Percentiles rank a stretch among this genome's conserved stretches.
These are phyloP conservation scores for Kondoa subrosea DNA, from an alignment of 768 basidiomycete species.

Conservation along the genomic window DNA sequence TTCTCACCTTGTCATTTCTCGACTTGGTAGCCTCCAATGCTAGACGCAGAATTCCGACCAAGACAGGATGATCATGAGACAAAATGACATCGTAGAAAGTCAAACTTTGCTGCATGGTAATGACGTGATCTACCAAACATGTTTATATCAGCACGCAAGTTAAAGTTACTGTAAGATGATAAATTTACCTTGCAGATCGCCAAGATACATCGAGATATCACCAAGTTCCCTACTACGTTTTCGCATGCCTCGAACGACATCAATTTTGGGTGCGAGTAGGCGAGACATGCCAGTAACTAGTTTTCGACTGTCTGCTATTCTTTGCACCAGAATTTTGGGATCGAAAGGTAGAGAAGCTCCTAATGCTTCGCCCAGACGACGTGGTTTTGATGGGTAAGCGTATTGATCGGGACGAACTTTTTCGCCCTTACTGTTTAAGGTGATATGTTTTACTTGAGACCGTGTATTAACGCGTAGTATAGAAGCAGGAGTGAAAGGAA, in stretches of 20 bases:
- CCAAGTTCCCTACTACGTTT: slow-evolving; percentile 43
- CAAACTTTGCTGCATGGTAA: slow-evolving; percentile 68
- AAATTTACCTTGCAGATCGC: slow-evolving; percentile 67
- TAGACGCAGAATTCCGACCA: slow-evolving; percentile 57
- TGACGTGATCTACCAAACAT: slow-evolving; percentile 50
- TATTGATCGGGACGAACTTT: background rate
- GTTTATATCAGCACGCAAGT: background rate
- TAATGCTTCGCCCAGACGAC: background rate
- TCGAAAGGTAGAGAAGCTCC: background rate
- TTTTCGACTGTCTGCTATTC: slow-evolving; percentile 62
- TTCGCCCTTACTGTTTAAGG: background rate
- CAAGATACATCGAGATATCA: slow-evolving; percentile 71
- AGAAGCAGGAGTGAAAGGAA: background rate
- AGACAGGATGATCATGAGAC: slow-evolving; percentile 70
- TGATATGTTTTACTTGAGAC: background rate
- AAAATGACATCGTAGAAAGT: slow-evolving; percentile 74
- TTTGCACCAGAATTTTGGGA: slow-evolving; percentile 36
- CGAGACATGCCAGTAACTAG: slow-evolving; percentile 63
- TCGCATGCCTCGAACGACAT: slow-evolving; percentile 60
- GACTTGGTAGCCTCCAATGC: slow-evolving; percentile 45
- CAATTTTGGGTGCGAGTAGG: slow-evolving; percentile 59
- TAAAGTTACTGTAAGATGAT: too few relatives aligned
- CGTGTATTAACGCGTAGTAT: background rate
- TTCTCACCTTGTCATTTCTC: slow-evolving; percentile 41
- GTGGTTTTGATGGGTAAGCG: background rate